Percentiles rank a stretch among this genome's conserved stretches.
Evolutionary conservation across 805 yeast genomes (phyloP).

Genomic region (Candida ovalis): DNA sequence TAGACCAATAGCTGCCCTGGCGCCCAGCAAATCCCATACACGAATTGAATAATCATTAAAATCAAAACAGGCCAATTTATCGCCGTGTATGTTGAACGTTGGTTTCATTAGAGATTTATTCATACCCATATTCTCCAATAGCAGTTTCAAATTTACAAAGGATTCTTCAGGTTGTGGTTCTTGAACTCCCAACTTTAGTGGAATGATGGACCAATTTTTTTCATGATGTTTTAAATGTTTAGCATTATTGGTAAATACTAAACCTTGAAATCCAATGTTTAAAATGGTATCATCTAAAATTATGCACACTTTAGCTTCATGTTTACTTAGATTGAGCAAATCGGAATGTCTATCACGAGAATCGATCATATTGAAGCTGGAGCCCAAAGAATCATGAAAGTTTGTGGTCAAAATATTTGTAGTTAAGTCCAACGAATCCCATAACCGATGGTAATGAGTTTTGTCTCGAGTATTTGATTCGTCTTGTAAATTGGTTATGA

Average conservation of each 20-base stretch:
- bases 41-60: constrained; percentile 16
- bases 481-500: constrained; percentile 8
- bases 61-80: constrained; percentile 18
- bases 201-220: constrained; percentile 15
- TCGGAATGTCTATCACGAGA: constrained; percentile 7
- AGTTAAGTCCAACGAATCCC: constrained; percentile 21
- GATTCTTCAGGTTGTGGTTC: background rate
- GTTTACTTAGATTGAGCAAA: constrained; percentile 7
- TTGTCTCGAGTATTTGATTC: constrained; percentile 4
- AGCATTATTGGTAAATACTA: constrained; percentile 9
- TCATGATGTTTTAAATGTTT: constrained; percentile 9
- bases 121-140: constrained; percentile 9
- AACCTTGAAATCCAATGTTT: constrained; percentile 20
- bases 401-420: constrained; percentile 18
- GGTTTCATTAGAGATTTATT: constrained; percentile 12
- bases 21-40: constrained; percentile 17
- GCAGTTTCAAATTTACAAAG: background rate
- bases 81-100: constrained; percentile 16
- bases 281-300: constrained; percentile 14
- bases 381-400: constrained; percentile 14
- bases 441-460: constrained; percentile 3
- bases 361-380: constrained; percentile 7
- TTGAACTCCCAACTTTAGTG: constrained; percentile 9
- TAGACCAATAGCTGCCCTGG: constrained; percentile 8
- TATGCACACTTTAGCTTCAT: constrained; percentile 13